Base-by-base conservation (phyloP, 2,329 filamentous ascomycete genomes). In the Neoarthrinium moseri region DNA sequence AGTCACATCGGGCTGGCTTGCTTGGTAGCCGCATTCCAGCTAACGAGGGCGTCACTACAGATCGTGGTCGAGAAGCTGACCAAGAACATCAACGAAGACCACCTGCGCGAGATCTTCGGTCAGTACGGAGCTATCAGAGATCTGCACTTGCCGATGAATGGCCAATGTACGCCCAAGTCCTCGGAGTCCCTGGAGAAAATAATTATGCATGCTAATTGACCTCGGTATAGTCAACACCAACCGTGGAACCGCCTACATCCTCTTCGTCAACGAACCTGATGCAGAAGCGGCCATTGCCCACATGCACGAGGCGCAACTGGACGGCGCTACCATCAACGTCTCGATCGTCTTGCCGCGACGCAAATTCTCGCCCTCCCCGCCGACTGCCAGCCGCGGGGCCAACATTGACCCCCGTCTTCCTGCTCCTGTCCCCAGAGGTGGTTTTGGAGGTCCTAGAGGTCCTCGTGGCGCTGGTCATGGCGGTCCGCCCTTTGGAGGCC, bases 231-330 rank as follows among this genome's bases (percentile, higher is more conserved):
- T 88, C 73, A 86, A 88, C 65, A 91, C 84, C 44, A 97, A 97
- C 61, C 86, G 92, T 47, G 92, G 94, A 37, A 95, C 47, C 11
- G 47, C 47, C 26, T 50, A 50, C 43, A 50, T 50, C 17, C 47
- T 50, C 39, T 50, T 35, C 29, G 33, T 40, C 29, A 12, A 47
- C 29, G 47, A 50, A 24, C 32, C 43, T 29, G 47, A 50, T 20
- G 47, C 47, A 22, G 47, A 50, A 68, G 77, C 83, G 12, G 94
- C 94, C 22, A 95, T 96, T 56, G 83, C 91, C 15, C 89, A 95
- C 64, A 97, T 99, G 94, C 94, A 99, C 67, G 94, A 99, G 70
- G 90, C 89, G n/a, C 89, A 95, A 61, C 72, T 96, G 22, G 91
- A 96, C 65, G 91, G 91, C 42, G 82, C 85, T 18, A 76, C 83